Conservation (phyloP, 1,284 basidiomycete genomes). For the Austropuccinia psidii region DNA sequence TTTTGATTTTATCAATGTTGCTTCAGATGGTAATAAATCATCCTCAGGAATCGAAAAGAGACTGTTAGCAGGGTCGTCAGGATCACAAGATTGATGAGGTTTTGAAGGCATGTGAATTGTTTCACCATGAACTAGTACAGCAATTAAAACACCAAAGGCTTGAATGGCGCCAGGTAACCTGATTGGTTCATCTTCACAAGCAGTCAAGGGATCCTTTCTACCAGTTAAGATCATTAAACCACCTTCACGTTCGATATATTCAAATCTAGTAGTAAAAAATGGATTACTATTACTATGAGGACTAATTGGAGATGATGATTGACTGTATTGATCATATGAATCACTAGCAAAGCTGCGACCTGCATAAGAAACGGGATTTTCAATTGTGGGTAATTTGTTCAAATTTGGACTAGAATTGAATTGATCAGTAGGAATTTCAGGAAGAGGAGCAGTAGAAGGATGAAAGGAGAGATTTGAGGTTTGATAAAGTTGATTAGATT, state of each 20-base stretch:
- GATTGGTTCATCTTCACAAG: slow-evolving; percentile 54
- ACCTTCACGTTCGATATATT: slow-evolving; percentile 15
- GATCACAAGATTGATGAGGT: slow-evolving; percentile 63
- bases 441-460: neutral
- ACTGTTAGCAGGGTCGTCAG: neutral
- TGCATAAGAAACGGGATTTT: neutral
- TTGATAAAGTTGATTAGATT: neutral
- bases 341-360: neutral
- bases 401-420: too few species aligned
- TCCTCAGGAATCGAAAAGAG: too few species aligned
- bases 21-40: neutral
- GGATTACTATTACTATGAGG: neutral
- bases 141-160: slow-evolving; percentile 73
- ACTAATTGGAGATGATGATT: neutral
- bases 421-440: neutral
- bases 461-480: neutral
- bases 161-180: slow-evolving; percentile 76
- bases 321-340: too few species aligned
- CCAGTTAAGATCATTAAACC: slow-evolving; percentile 24
- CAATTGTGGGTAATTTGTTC: neutral
- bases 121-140: slow-evolving; percentile 60
- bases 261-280: slow-evolving; percentile 23
- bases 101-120: slow-evolving; percentile 62
- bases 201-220: slow-evolving; percentile 13
- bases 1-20: too few species aligned